Evolutionary conservation across 2,329 filamentous ascomycete species (phyloP).

Genomic region (Trichoderma semiorbis): DNA sequence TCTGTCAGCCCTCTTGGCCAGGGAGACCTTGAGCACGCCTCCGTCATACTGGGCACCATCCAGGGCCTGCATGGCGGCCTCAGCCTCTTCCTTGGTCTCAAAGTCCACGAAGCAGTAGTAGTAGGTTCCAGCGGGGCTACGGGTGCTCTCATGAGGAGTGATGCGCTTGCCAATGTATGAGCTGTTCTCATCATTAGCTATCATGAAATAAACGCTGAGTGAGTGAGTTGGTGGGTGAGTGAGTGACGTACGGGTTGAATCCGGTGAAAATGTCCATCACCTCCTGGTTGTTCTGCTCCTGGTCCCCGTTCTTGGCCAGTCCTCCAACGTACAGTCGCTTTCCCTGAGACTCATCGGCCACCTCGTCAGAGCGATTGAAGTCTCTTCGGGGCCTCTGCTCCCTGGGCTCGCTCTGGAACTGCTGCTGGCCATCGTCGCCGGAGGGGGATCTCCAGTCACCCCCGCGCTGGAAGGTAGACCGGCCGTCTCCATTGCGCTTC

Average conservation of each 20-base stretch:
- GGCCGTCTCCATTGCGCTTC: conserved; percentile 23
- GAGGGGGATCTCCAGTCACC: conserved; percentile 39
- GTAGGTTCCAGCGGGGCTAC: conserved; percentile 50
- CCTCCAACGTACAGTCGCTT: conserved; percentile 51
- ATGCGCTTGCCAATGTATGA: conserved; percentile 47
- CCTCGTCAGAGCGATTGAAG: conserved; percentile 32
- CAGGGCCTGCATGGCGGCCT: conserved; percentile 41
- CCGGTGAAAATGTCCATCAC: conserved; percentile 45
- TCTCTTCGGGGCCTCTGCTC: conserved; percentile 29
- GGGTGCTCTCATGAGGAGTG: conserved; percentile 55
- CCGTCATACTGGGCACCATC: conserved; percentile 25
- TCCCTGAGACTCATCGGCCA: conserved; percentile 29
- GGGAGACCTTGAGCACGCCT: conserved; percentile 23
- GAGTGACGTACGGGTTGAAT: conserved; percentile 37
- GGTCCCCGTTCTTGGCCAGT: conserved; percentile 46
- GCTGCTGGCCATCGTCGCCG: conserved; percentile 19
- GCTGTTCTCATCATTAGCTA: conserved; percentile 15
- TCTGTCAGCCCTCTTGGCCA: conserved; percentile 18
- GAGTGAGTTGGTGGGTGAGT: conserved; percentile 4
- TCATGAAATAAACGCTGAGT: not conserved
- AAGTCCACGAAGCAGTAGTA: conserved; percentile 68
- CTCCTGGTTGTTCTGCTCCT: conserved; percentile 44
- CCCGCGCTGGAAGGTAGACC: conserved; percentile 39
- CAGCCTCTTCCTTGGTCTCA: conserved; percentile 49
- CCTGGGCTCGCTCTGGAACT: conserved; percentile 10